Evolutionary conservation across 495 filamentous ascomycete species (phyloP).

Genomic region (Penicillium antarcticum): DNA sequence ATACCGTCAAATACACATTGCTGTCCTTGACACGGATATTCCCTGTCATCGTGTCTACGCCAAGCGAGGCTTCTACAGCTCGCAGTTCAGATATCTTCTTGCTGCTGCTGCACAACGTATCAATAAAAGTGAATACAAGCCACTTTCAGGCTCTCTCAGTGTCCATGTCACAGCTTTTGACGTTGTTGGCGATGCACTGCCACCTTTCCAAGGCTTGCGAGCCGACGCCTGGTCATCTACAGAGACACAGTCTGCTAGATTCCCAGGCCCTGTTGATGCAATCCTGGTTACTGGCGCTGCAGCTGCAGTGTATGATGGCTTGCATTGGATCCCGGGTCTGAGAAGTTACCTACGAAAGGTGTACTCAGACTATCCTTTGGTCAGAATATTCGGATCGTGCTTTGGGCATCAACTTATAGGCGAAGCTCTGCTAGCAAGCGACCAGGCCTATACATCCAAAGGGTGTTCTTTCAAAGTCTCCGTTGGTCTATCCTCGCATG

Average conservation of each 20-base stretch:
- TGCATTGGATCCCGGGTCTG: constrained; percentile 13
- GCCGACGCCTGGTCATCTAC: neutral
- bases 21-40: constrained; percentile 20
- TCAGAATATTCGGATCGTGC: constrained; percentile 32
- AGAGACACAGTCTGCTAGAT: neutral
- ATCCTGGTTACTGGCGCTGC: constrained; percentile 23
- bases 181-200: constrained; percentile 14
- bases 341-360: constrained; percentile 11
- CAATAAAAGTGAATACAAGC: neutral
- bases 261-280: constrained; percentile 11
- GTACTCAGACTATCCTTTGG: constrained; percentile 25
- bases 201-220: constrained; percentile 2
- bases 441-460: constrained; percentile 4
- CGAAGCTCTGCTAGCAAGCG: constrained; percentile 13
- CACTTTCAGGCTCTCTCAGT: neutral
- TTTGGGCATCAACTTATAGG: constrained; percentile 34
- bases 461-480: constrained; percentile 7
- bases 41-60: constrained; percentile 15
- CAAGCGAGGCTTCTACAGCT: constrained; percentile 26
- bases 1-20: constrained; percentile 7
- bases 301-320: constrained; percentile 13
- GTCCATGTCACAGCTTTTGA: constrained; percentile 19
- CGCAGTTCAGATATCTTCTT: constrained; percentile 24
- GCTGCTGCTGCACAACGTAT: constrained; percentile 19
- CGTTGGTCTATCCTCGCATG: constrained; percentile 1